Evolutionary conservation across 1,284 basidiomycete species (phyloP).

Genomic region (Papiliotrema nemorosa): DNA sequence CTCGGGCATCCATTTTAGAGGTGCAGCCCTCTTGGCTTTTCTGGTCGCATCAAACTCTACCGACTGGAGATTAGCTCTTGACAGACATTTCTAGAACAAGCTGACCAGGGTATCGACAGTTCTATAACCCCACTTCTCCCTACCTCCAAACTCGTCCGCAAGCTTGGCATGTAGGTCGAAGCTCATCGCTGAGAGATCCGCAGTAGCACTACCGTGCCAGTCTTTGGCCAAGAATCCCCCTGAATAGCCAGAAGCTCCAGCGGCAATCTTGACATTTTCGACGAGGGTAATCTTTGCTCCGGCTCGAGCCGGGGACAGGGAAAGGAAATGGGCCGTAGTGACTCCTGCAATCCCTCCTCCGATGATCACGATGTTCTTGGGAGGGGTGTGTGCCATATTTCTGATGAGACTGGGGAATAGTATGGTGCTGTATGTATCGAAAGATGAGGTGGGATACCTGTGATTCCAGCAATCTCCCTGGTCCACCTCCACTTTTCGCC

Average conservation of each 20-base stretch:
- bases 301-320: conserved; percentile 25
- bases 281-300: conserved; percentile 60
- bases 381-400: conserved; percentile 1
- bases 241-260: conserved; percentile 77
- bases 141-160: conserved; percentile 68
- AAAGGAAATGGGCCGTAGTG: conserved; percentile 60
- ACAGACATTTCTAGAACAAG: neutral
- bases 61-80: conserved; percentile 17
- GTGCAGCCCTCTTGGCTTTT: conserved; percentile 27
- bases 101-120: conserved; percentile 54
- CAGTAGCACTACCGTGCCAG: conserved; percentile 58
- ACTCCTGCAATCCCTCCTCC: conserved; percentile 77
- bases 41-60: conserved; percentile 43
- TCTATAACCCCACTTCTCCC: conserved; percentile 79
- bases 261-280: conserved; percentile 65
- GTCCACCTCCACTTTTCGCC: too few relatives aligned
- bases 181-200: conserved; percentile 66
- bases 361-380: conserved; percentile 41
- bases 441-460: too few relatives aligned
- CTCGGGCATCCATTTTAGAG: conserved; percentile 42
- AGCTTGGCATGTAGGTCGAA: conserved; percentile 75
- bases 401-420: neutral
- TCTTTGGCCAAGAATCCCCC: conserved; percentile 86
- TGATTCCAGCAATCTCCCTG: too few relatives aligned
- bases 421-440: too few relatives aligned